phyloP scores from a whole-genome alignment of 345 rosid genomes.

The Kernera saxatilis region DNA sequence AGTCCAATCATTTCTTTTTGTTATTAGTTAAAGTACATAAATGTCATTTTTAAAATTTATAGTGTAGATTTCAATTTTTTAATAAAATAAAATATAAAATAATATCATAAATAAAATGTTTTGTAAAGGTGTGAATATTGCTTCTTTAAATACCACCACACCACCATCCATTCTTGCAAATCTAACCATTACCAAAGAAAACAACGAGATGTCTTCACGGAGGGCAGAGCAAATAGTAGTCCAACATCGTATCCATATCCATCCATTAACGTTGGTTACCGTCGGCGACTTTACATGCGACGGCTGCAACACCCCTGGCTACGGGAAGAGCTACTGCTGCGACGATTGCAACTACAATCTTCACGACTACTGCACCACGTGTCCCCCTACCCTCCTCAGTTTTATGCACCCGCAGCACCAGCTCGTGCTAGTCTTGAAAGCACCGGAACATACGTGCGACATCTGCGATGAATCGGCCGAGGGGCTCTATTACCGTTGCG shows the following conservation, averaged over 20 bases:
- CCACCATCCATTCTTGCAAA: too few species aligned
- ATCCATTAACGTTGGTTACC: conserved; percentile 18
- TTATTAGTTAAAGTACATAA: too few species aligned
- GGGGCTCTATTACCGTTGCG: conserved; percentile 36
- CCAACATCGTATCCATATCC: conserved; percentile 31
- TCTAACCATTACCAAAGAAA: neutral
- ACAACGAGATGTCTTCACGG: conserved; percentile 3
- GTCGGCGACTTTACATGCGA: conserved; percentile 29
- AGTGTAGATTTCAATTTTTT: too few species aligned
- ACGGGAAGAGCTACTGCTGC: conserved; percentile 27
- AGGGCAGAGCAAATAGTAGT: neutral
- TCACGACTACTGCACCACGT: conserved; percentile 37
- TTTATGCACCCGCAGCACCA: conserved; percentile 33
- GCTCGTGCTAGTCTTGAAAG: conserved; percentile 8
- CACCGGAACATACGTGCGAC: conserved; percentile 24
- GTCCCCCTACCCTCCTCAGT: conserved; percentile 10
- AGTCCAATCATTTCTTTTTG: too few species aligned
- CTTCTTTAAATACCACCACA: too few species aligned
- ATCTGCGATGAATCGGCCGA: conserved; percentile 23
- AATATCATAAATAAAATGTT: too few species aligned
- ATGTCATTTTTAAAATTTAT: too few species aligned
- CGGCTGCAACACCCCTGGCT: conserved; percentile 35
- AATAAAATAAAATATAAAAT: too few species aligned
- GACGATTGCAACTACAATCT: conserved; percentile 27
- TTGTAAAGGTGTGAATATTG: too few species aligned